Evolutionary conservation across 345 rosid species (phyloP), one percentile per base, ranked within the genome.

Genomic region (Salix suchowensis): DNA sequence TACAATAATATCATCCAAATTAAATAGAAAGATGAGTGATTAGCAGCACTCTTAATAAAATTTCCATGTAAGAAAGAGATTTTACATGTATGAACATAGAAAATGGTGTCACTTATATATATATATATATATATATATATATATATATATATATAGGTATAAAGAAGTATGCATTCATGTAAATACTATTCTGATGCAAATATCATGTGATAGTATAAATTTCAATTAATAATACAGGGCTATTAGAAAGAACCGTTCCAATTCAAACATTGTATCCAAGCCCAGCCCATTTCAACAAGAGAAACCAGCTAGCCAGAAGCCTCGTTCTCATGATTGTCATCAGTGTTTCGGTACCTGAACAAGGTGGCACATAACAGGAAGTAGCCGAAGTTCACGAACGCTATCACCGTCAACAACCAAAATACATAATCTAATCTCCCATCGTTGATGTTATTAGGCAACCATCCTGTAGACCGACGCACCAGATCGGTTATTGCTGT

Each of bases 361-460:
- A 74, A 15, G 79, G 67, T 73, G 36, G 87, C 85, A 52, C 91
- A 83, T 0, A 79, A 4, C 8, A 88, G 72, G 67, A 77, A 88
- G 68, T 90, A 91, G 0, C 80, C 87, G 8, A 87, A 77, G 82
- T 91, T 89, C 40, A 86, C 26, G 62, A 67, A 69, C 30, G 82
- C 85, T 36, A 76, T 67, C 26, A 70, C 80, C 19, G 68, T 76
- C 54, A 89, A 76, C 74, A 82, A 70, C 89, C 88, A 86, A 28
- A 84, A 89, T 15, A 87, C 76, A 66, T 74, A 71, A 37, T 87
- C 87, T 13, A 89, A 71, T 78, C 89, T 83, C 44, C 91, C 94
- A 0, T 77, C 58, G 65, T 88, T 84, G 12, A 89, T 82, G n/a
- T 88, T 62, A 19, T 88, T 75, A 2, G 86, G 92, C 55, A 86